These are phyloP conservation scores for Oryza nivara DNA, from an alignment of 176 grass and related monocot genomes.

Conservation along the genomic window DNA sequence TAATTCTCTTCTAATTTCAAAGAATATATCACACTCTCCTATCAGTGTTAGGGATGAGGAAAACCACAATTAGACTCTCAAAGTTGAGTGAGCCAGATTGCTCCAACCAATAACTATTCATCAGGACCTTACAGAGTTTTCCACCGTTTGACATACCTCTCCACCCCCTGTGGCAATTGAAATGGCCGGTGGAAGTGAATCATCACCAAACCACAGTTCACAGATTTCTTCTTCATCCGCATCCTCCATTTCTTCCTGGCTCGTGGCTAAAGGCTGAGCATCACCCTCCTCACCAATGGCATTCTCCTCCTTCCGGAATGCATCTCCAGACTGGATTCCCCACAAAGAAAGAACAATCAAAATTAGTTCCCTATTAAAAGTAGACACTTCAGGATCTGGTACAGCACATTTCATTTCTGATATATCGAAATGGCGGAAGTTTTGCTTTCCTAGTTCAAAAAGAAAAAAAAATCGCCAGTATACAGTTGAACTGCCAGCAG, in stretches of 20 bases:
- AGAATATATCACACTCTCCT: neutral
- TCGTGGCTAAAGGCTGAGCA: slow-evolving; percentile 27
- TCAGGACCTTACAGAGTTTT: slow-evolving; percentile 4
- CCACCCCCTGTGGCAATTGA: slow-evolving; percentile 16
- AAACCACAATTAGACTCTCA: slow-evolving; percentile 6
- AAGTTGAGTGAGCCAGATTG: neutral
- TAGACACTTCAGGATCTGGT: neutral
- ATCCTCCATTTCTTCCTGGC: slow-evolving; percentile 29
- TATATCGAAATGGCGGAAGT: no score
- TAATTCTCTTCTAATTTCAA: slow-evolving; percentile 7
- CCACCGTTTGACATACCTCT: slow-evolving; percentile 34
- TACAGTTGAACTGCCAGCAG: neutral
- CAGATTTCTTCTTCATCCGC: slow-evolving; percentile 23
- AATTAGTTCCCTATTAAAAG: neutral
- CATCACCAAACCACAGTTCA: slow-evolving; percentile 39
- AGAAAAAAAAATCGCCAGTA: neutral
- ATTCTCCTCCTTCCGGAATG: slow-evolving; percentile 37
- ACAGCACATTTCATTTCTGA: no score
- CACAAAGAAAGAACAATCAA: slow-evolving; percentile 16
- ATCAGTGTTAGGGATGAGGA: neutral
- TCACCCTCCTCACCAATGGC: slow-evolving; percentile 28
- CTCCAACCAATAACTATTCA: slow-evolving; percentile 5
- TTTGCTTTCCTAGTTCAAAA: no score
- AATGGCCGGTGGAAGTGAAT: slow-evolving; percentile 38
- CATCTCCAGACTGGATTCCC: slow-evolving; percentile 37